phyloP scores from a whole-genome alignment of 306 rosid species.

The Biancaea sappan region DNA sequence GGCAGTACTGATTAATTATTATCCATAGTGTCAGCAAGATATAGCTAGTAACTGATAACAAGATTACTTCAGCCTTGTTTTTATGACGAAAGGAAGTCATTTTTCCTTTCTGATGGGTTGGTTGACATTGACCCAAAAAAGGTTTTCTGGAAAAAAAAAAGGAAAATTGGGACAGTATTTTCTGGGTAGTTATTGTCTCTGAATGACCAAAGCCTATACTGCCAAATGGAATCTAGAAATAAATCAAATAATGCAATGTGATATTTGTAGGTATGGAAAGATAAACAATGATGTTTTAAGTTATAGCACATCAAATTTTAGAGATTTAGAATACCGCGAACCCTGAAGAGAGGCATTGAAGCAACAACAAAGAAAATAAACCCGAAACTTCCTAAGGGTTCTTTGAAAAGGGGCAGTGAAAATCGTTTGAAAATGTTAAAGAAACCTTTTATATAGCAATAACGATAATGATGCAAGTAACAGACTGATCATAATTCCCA shows the following conservation, averaged over 20 bases:
- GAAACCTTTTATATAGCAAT: conserved; percentile 3
- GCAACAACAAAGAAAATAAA: conserved; percentile 11
- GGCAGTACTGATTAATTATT: not conserved
- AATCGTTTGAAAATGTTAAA: not conserved
- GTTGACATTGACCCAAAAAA: not conserved
- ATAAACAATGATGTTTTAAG: not conserved
- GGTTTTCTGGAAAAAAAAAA: too few species aligned
- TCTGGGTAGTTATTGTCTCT: not conserved
- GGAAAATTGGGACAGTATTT: not conserved
- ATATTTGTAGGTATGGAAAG: not conserved
- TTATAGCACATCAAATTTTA: not conserved
- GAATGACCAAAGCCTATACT: not conserved
- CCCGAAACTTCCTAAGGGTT: not conserved
- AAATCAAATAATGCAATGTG: not conserved
- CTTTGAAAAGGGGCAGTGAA: not conserved
- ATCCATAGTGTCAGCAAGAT: not conserved
- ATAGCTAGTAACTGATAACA: not conserved
- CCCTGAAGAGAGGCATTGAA: not conserved
- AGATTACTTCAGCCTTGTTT: not conserved
- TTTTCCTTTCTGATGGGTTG: not conserved
- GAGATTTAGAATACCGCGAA: not conserved
- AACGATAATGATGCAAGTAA: not conserved
- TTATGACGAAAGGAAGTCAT: not conserved
- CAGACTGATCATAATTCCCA: too few species aligned
- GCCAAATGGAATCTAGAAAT: conserved; percentile 11